Evolutionary conservation across 2,329 filamentous ascomycete genomes (phyloP), one percentile per base, ranked within the genome.

Genomic region (Paracorniculantispora psalliotae): DNA sequence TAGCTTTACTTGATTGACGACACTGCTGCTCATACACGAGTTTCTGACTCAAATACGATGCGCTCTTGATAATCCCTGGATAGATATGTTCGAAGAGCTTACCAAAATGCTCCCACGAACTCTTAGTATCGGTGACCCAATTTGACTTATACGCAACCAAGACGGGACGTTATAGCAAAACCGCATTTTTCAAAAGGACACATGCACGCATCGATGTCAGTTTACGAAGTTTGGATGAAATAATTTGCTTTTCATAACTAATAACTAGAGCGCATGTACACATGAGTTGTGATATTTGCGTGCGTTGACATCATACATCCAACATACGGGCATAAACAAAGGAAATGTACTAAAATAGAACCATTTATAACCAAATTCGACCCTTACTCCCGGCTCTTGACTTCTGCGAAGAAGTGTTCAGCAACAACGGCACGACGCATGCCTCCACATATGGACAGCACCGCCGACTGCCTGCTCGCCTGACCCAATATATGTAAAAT

Each of bases 301-400:
- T 26, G n/a, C 43, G 44, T 57, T 19, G 15, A 48, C 28, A 39
- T 57, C 53, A 41, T 57, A 33, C 21, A n/a, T 57, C n/a, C 33
- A 35, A 54, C 51, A 46, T 57, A 19, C 12, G 41, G 17, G 26
- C 43, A 48, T 25, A 33, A 41, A 41, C 33, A 8, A 57, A 48
- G 23, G 43, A 39, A 49, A 23, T 23, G 23, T 49, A 57, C 53
- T 44, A 28, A 39, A 39, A 48, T 44, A 19, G 46, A 41, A 48
- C 53, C 30, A 55, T 25, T 47, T 21, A 17, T n/a, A 26, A 33
- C 37, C 26, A 54, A 23, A 28, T 55, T 9, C 7, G 6, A 47
- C 19, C 50, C 21, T 25, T 26, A 55, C 44, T 57, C 53, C 43
- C 15, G 25, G 43, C 39, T 23, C n/a, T 23, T 28, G 44, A 28